These are phyloP conservation scores for Rosa persica DNA, from an alignment of 306 rosid species.

Conservation along the genomic window DNA sequence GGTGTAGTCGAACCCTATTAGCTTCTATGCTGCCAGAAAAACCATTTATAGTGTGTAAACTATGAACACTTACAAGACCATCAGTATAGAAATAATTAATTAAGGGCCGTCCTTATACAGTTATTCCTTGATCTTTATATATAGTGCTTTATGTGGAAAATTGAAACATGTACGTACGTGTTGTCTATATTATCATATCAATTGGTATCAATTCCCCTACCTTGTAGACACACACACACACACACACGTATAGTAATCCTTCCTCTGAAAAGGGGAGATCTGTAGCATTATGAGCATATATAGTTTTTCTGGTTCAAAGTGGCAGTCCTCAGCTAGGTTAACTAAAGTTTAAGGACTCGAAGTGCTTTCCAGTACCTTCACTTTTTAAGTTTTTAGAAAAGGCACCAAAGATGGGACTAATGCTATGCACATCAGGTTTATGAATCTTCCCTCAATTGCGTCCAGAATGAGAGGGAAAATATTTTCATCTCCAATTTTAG, in stretches of 20 bases:
- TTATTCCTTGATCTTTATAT: background rate
- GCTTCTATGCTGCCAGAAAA: background rate
- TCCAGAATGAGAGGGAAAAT: slow-evolving; percentile 7
- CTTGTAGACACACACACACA: background rate
- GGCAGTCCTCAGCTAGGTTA: background rate
- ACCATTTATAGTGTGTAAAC: background rate
- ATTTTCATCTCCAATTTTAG: background rate
- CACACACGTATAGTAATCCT: background rate
- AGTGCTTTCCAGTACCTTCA: background rate
- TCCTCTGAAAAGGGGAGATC: background rate
- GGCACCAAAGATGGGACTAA: background rate
- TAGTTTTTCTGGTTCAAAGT: background rate
- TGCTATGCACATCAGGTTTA: background rate
- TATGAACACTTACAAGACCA: background rate
- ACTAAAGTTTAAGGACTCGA: background rate
- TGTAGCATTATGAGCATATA: background rate
- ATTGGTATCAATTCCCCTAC: background rate
- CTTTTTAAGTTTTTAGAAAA: background rate
- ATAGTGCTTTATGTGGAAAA: background rate
- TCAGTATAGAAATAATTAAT: background rate
- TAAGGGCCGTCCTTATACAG: background rate
- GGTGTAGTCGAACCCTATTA: background rate
- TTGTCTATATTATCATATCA: background rate
- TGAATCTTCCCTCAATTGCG: slow-evolving; percentile 20
- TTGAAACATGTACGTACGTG: background rate